phyloP scores from a whole-genome alignment of 495 filamentous ascomycete genomes.

The Terfezia boudieri region DNA sequence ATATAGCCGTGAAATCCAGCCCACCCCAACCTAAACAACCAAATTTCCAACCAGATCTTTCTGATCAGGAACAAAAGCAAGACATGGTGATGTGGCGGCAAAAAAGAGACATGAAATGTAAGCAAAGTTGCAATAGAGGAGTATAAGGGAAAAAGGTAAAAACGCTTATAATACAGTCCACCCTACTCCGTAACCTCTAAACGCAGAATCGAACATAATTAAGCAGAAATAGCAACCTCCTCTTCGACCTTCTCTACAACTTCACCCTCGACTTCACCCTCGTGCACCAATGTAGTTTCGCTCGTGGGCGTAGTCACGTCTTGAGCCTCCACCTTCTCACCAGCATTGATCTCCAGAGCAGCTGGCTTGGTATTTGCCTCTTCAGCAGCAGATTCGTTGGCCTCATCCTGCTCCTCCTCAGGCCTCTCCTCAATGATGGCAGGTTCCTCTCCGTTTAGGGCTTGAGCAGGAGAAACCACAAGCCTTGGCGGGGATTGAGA shows the following conservation, averaged over 20 bases:
- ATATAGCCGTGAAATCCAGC: no score
- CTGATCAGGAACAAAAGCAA: no score
- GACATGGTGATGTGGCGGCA: no score
- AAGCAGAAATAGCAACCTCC: not conserved
- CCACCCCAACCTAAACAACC: no score
- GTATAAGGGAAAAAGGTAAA: no score
- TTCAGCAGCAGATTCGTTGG: not conserved
- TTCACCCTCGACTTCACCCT: constrained; percentile 3
- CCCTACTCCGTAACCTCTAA: no score
- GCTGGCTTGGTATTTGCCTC: not conserved
- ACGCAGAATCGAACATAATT: no score
- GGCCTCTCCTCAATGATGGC: not conserved
- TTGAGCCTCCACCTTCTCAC: constrained; percentile 12
- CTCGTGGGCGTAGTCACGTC: constrained; percentile 17
- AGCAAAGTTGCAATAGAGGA: no score
- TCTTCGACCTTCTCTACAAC: not conserved
- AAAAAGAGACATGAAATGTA: no score
- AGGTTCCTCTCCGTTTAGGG: not conserved
- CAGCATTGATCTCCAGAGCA: not conserved
- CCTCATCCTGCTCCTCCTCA: not conserved
- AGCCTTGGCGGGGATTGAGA: not conserved
- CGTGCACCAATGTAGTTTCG: constrained; percentile 15
- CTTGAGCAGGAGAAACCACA: not conserved
- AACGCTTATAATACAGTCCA: no score
- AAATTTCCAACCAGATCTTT: no score